Conservation (phyloP, 345 rosid species). For the Rubroshorea leprosula region DNA sequence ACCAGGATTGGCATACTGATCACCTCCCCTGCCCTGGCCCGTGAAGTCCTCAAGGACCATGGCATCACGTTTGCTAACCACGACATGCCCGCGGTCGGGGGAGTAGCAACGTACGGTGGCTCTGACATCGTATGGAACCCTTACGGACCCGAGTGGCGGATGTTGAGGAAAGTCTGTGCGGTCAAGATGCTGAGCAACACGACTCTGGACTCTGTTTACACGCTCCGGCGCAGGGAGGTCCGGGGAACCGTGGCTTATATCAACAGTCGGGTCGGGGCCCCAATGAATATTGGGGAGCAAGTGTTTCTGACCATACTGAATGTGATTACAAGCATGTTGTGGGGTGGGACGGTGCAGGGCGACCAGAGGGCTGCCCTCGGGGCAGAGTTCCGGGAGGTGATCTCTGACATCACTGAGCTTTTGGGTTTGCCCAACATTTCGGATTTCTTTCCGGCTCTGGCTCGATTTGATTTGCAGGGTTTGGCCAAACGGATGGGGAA, state of each 20-base stretch:
- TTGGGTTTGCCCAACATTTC: constrained; percentile 41
- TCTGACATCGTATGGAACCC: constrained; percentile 40
- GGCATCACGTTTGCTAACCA: constrained; percentile 42
- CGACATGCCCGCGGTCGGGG: constrained; percentile 30
- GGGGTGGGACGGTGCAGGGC: constrained; percentile 40
- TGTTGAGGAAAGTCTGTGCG: constrained; percentile 37
- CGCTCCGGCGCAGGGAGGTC: constrained; percentile 40
- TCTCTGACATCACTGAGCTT: constrained; percentile 19
- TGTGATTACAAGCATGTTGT: constrained; percentile 35
- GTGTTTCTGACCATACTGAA: constrained; percentile 23
- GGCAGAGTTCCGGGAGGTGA: constrained; percentile 22
- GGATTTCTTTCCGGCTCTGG: constrained; percentile 50
- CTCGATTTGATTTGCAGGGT: constrained; percentile 55
- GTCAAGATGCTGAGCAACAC: constrained; percentile 48
- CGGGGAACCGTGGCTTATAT: constrained; percentile 29
- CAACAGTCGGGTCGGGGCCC: constrained; percentile 5
- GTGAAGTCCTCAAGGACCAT: constrained; percentile 44
- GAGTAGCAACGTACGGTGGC: constrained; percentile 29
- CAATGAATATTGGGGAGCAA: constrained; percentile 33
- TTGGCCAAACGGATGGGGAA: constrained; percentile 27
- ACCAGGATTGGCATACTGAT: constrained; percentile 33
- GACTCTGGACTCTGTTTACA: constrained; percentile 40
- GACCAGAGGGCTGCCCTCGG: constrained; percentile 16
- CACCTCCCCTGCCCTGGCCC: constrained; percentile 34
- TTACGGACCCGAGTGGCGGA: constrained; percentile 52